Conservation (phyloP, 805 yeast species). For the Nakazawaea siamensis region DNA sequence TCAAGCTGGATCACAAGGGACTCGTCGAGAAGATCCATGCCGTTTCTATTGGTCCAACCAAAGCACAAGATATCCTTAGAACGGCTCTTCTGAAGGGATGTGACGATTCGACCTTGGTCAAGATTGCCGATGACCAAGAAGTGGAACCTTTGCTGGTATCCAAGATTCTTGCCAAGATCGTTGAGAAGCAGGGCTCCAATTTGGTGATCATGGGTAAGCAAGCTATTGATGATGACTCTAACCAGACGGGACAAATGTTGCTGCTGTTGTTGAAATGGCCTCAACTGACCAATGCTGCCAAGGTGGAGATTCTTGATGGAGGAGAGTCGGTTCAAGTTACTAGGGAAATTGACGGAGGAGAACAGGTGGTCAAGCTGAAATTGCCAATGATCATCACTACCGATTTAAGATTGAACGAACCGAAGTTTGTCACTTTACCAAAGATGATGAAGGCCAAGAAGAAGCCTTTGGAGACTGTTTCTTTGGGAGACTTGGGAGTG, state of each 20-base stretch:
- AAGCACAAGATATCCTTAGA: slow-evolving; percentile 82
- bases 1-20: slow-evolving; percentile 57
- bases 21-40: slow-evolving; percentile 81
- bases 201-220: slow-evolving; percentile 90
- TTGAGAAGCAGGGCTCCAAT: slow-evolving; percentile 63
- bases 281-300: slow-evolving; percentile 91
- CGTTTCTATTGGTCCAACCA: slow-evolving; percentile 82
- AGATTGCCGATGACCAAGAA: slow-evolving; percentile 57
- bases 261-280: slow-evolving; percentile 95
- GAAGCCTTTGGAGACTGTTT: slow-evolving; percentile 72
- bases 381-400: slow-evolving; percentile 87
- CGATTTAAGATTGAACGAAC: slow-evolving; percentile 89
- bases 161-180: slow-evolving; percentile 68
- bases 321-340: slow-evolving; percentile 56
- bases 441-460: slow-evolving; percentile 98
- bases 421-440: slow-evolving; percentile 92
- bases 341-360: slow-evolving; percentile 94
- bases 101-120: slow-evolving; percentile 76
- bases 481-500: slow-evolving; percentile 60
- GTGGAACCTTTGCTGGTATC: slow-evolving; percentile 89
- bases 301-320: slow-evolving; percentile 56
- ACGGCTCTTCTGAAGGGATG: slow-evolving; percentile 94
- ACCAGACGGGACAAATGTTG: slow-evolving; percentile 94
- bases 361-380: slow-evolving; percentile 67
- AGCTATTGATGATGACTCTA: slow-evolving; percentile 91